Base-by-base conservation (phyloP, 768 basidiomycete species). In the Strobilomyces dryophilus region DNA sequence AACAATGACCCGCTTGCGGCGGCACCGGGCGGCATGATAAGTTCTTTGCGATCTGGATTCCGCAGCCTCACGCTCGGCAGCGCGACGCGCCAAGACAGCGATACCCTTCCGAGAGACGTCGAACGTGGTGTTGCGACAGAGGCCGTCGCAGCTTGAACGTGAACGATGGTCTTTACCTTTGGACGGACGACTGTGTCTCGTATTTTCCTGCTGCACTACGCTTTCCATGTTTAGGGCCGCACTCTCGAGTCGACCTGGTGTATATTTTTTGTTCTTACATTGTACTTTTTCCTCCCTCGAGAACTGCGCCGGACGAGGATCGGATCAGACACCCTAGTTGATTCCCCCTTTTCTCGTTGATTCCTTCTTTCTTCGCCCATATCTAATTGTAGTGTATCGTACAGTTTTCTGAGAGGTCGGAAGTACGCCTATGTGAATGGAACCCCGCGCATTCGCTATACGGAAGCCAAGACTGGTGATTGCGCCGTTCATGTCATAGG, bases 91-190 rank as follows among this genome's bases (percentile, higher is more conserved):
- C 17, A 41, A 14, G 67, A 71, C 29, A 49, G 50, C 15, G 62
- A 62, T 14, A 57, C 57, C 1, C 72, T 75, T 7, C 61, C 69
- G 2, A 57, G 66, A 18, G 67, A 70, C 27, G 56, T 62, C 11
- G 66, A 67, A 31, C 69, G 60, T 18, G 67, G 62, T 6, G n/a
- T 52, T 5, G 60, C 45, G 4, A 14, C 55, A 1, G 61, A 57
- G 41, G 29, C 49, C 5, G 26, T 51, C 18, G 18, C 53, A 17
- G 47, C 52, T 49, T 65, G 47, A 65, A 31, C 15, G 35, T n/a
- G n/a, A n/a, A 43, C 29, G 11, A n/a, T n/a, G 14, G 21, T 10
- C 27, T 12, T 8, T 45, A 11, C 18, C 11, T n/a, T 35, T 40
- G 37, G 34, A 52, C 21, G 47, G 32, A 61, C 3, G 27, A 27